Percentiles rank a stretch among this genome's conserved stretches.
Conservation (phyloP, 805 yeast species). For the Candida xiaguanensis region DNA sequence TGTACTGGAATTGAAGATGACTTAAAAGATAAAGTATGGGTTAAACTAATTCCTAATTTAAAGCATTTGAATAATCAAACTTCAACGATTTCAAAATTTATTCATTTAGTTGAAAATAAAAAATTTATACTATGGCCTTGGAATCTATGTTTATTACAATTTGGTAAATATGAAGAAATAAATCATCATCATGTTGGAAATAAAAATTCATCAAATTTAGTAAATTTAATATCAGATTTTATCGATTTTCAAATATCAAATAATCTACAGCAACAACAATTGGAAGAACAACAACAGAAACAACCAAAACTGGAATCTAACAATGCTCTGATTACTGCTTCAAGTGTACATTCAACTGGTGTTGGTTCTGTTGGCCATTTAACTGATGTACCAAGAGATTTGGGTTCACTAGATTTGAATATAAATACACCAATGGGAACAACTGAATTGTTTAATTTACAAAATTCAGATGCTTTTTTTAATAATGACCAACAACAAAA, state of each 20-base stretch:
- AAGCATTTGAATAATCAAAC: constrained; percentile 68
- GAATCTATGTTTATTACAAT: constrained; percentile 59
- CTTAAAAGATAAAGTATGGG: constrained; percentile 42
- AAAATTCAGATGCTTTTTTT: constrained; percentile 14
- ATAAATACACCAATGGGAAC: constrained; percentile 14
- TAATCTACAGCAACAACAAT: constrained; percentile 12
- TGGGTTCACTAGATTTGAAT: constrained; percentile 12
- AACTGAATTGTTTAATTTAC: constrained; percentile 13
- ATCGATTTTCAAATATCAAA: constrained; percentile 29
- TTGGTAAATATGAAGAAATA: constrained; percentile 24
- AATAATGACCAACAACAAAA: constrained; percentile 4
- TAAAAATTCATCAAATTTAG: constrained; percentile 21
- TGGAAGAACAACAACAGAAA: constrained; percentile 3
- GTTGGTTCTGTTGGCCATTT: constrained; percentile 15
- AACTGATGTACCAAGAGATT: constrained; percentile 14
- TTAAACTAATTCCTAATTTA: constrained; percentile 64
- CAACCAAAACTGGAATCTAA: constrained; percentile 1
- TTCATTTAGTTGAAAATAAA: constrained; percentile 48
- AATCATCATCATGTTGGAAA: constrained; percentile 10
- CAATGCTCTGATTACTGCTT: constrained; percentile 9
- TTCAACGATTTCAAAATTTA: constrained; percentile 55
- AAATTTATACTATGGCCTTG: constrained; percentile 73
- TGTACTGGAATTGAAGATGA: constrained; percentile 31
- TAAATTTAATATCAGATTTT: constrained; percentile 32
- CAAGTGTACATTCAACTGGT: constrained; percentile 20